Conservation (phyloP, 805 yeast genomes). For the Jamesozyma jinghongensis region DNA sequence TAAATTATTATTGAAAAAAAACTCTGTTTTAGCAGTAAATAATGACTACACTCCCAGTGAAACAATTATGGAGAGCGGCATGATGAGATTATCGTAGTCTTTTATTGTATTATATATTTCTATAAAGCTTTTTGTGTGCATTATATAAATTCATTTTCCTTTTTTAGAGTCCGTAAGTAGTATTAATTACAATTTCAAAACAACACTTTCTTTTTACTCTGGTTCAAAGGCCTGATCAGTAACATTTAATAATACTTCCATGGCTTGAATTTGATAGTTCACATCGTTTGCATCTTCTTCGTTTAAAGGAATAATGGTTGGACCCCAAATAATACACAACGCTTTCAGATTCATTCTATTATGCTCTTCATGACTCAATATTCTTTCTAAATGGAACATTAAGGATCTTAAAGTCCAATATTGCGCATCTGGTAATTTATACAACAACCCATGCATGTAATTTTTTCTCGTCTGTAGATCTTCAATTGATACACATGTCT, state of each 20-base stretch:
- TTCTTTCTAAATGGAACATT: conserved; percentile 73
- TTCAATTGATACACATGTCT: conserved; percentile 56
- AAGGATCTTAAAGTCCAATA: conserved; percentile 84
- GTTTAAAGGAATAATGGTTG: conserved; percentile 65
- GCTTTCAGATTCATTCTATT: conserved; percentile 80
- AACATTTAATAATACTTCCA: conserved; percentile 76
- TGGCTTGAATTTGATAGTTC: conserved; percentile 63
- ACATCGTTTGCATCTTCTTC: conserved; percentile 62
- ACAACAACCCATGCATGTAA: conserved; percentile 74
- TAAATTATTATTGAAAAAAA: not conserved
- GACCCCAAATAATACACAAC: conserved; percentile 92
- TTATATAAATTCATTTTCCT: not conserved
- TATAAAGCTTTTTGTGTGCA: not conserved
- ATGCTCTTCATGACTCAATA: conserved; percentile 48
- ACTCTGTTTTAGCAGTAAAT: not conserved
- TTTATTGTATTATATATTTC: not conserved
- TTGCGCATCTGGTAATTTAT: conserved; percentile 87
- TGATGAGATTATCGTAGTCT: not conserved
- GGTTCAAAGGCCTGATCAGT: conserved; percentile 76
- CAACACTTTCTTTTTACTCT: conserved; percentile 23
- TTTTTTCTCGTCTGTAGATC: conserved; percentile 59
- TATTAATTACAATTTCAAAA: not conserved
- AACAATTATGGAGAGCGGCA: not conserved
- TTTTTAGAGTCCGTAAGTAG: not conserved
- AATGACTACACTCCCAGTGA: not conserved